Evolutionary conservation across 2,329 filamentous ascomycete genomes (phyloP), one percentile per base, ranked within the genome.

Genomic region (Pleoardoris graminearum): DNA sequence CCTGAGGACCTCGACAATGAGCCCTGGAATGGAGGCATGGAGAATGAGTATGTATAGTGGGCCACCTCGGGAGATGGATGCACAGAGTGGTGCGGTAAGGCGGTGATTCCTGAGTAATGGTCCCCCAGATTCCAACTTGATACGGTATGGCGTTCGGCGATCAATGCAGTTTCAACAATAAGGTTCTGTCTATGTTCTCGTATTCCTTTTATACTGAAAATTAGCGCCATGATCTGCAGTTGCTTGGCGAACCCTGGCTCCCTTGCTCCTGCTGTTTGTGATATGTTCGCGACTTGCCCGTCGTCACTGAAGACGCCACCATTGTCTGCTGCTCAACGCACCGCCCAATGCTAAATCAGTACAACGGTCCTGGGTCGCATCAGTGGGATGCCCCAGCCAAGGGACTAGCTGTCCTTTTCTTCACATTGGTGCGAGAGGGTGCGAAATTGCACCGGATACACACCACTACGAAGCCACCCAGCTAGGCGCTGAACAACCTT

Each of bases 381-480:
- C 14, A n/a, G n/a, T n/a, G n/a, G n/a, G n/a, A n/a, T n/a, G n/a
- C n/a, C n/a, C n/a, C n/a, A n/a, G n/a, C n/a, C n/a, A n/a, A n/a
- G n/a, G n/a, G n/a, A n/a, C n/a, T n/a, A n/a, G n/a, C n/a, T n/a
- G n/a, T n/a, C n/a, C n/a, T n/a, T n/a, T n/a, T n/a, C n/a, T 29
- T 45, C 17, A 45, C 29, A 45, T 45, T 14, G 29, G 42, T 29
- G 42, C 33, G 19, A 19, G 7, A 30, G 29, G 42, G 17, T 29
- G 23, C 42, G 42, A 35, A 45, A 45, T 45, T 45, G 42, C 42
- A 29, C n/a, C 42, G 29, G 25, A 45, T 21, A 16, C 39, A 19
- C 12, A 25, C 17, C 37, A 41, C 37, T 25, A 25, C 22, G n/a
- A 41, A 41, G 37, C 6, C 22, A 41, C 19, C 8, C 39, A 37